Base-by-base conservation (phyloP, 352 stramenopile genomes). In the Globisporangium abappressorium region DNA sequence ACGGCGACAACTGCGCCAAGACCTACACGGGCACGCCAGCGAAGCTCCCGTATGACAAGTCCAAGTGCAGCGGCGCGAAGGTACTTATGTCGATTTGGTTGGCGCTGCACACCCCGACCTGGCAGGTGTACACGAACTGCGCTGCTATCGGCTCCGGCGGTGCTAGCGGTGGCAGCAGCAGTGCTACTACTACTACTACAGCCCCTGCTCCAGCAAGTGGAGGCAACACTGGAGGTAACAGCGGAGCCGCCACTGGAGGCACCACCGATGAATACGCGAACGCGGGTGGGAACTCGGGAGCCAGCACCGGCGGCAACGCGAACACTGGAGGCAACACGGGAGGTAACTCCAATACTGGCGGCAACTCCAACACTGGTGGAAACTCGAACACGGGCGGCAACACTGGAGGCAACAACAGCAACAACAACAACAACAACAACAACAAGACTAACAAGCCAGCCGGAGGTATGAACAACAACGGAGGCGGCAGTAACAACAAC, bases 41-140 rank as follows among this genome's bases (percentile, higher is more conserved):
- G 49, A 60, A 57, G 28, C 30, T 73, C 56, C 57, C 62, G 38
- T 66, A 69, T 36, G 68, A 73, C n/a, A 60, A 59, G 55, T 54
- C 57, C 38, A 71, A 57, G 49, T 71, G 66, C 38, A 47, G 28
- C 5, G 68, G 62, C 26, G 56, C 57, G 24, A 73, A 73, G 55
- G 58, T 64, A 41, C 51, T 73, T 22, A 54, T 57, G 36, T 57
- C 51, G 34, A 49, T 66, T 14, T 73, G 68, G 68, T 26, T 73
- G 38, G 68, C 68, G 22, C 26, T 73, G 41, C 68, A 73, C 55
- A 47, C 63, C 0, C 36, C 62, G 7, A 38, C 59, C 14, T 73
- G 68, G 68, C 68, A 73, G 34, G 56, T 65, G n/a, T 73, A 73
- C 62, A 73, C 57, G n/a, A 71, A 71, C 66, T 71, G 66, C 30